Base-by-base conservation (phyloP, 1,139 yeast species). In the Sugiyamaella xylanicola region DNA sequence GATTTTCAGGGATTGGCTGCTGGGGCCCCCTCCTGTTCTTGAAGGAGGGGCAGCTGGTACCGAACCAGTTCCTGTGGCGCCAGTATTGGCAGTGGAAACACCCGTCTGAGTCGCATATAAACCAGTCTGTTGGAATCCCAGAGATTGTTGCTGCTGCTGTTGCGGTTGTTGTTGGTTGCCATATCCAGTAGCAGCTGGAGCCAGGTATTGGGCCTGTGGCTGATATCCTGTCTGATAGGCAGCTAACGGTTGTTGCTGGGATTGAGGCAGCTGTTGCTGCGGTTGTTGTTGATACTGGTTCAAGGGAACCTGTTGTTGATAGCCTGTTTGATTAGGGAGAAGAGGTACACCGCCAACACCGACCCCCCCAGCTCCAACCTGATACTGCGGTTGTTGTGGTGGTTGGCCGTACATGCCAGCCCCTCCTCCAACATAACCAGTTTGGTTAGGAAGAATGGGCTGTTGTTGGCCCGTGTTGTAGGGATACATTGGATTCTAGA, bases 161-260 rank as follows among this genome's bases (percentile, higher is more conserved):
- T 40, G 50, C 50, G 4, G 41, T 4, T 39, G 21, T 46, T 20
- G 48, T 29, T 42, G 54, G 17, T n/a, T n/a, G n/a, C 27, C 21
- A 43, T 52, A 62, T 25, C 63, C 65, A 45, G 60, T 56, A 20
- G 56, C 57, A 13, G 58, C 49, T 19, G 57, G 53, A 41, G 47
- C 61, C 22, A 47, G 57, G 47, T 35, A 56, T 37, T 32, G 48
- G 49, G 58, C 47, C 51, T 58, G 57, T 44, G 61, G 62, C 52
- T 54, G 63, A 41, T 43, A 49, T 7, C 59, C 58, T 21, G 61
- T 51, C 56, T 55, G 61, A 44, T 54, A 56, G 37, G 59, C 60
- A 46, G 55, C 57, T 51, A 55, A 56, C 27, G 54, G 65, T 53
- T 60, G 64, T 52, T 59, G 64, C 50, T 56, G 60, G 25, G 19